These are phyloP conservation scores for Fusarium albosuccineum DNA, from an alignment of 2,329 filamentous ascomycete species.

Conservation along the genomic window DNA sequence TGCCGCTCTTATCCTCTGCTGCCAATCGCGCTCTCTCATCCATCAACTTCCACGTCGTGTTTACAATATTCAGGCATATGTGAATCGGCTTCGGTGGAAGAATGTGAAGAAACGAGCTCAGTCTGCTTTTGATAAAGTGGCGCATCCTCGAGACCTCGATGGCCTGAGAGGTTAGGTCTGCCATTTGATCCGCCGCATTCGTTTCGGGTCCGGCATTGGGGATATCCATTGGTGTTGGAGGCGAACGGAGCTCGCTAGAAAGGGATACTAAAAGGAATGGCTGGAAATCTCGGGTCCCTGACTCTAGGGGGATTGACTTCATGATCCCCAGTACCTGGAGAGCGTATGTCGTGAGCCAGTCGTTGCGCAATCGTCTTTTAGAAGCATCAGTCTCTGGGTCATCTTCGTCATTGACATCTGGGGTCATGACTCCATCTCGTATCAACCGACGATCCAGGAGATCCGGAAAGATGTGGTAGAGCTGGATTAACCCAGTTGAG, in stretches of 20 bases:
- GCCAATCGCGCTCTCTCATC: conserved; percentile 7
- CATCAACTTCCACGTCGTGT: conserved; percentile 25
- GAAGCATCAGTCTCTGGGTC: background rate
- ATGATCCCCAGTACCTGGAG: conserved; percentile 7
- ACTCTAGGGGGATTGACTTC: conserved; percentile 26
- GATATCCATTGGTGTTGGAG: background rate
- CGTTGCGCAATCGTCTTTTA: background rate
- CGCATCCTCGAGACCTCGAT: conserved; percentile 9
- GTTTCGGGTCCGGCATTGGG: background rate
- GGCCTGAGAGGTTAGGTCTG: background rate
- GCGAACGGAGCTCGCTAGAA: conserved; percentile 21
- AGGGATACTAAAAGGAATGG: conserved; percentile 27
- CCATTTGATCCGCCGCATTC: background rate
- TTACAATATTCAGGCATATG: conserved; percentile 2
- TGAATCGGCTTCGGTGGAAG: conserved; percentile 2
- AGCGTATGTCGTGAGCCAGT: background rate
- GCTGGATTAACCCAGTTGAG: conserved; percentile 19
- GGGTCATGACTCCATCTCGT: background rate
- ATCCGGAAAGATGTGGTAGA: conserved; percentile 32
- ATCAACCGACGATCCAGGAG: conserved; percentile 14
- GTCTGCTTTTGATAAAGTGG: conserved; percentile 5
- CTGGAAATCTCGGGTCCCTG: conserved; percentile 29
- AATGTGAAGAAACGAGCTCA: conserved; percentile 6
- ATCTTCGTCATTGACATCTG: background rate
- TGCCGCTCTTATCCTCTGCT: background rate